phyloP scores from a whole-genome alignment of 192 early-diverging fungal species.

The Chytriomyces confervae region DNA sequence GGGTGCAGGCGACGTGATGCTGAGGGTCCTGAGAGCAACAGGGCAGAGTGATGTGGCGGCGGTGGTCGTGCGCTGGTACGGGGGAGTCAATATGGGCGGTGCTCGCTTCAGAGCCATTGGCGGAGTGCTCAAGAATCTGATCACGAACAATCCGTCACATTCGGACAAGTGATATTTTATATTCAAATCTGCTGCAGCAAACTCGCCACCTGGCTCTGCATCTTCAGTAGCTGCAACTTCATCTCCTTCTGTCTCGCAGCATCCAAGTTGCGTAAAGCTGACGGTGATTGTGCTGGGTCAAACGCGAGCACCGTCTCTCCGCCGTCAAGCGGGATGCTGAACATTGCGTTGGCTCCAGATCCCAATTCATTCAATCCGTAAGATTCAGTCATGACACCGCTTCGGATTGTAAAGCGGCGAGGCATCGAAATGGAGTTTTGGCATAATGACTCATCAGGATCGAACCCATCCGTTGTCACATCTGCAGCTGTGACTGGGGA shows the following conservation, averaged over 20 bases:
- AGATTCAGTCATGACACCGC: background rate
- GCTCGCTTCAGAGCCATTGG: background rate
- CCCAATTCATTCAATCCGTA: too few species aligned
- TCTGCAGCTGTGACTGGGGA: background rate
- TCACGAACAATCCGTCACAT: background rate
- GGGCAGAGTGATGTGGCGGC: background rate
- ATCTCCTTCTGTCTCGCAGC: background rate
- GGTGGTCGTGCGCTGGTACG: background rate
- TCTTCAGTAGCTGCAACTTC: background rate
- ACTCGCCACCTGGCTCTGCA: background rate
- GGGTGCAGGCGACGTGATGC: too few species aligned
- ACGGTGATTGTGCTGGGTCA: conserved; percentile 9
- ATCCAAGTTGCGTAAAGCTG: background rate
- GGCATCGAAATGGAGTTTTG: conserved; percentile 2
- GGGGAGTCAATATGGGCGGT: background rate
- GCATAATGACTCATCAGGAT: background rate
- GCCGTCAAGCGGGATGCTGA: conserved; percentile 11
- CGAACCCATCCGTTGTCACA: background rate
- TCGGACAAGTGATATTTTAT: background rate
- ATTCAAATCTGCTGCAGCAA: background rate
- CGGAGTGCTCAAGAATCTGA: background rate
- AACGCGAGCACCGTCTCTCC: conserved; percentile 1
- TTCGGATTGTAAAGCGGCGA: background rate
- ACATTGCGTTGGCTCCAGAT: background rate
- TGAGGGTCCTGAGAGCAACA: background rate